These are phyloP conservation scores for Eragrostis tef DNA, from an alignment of 202 grass and related monocot genomes.

Conservation along the genomic window DNA sequence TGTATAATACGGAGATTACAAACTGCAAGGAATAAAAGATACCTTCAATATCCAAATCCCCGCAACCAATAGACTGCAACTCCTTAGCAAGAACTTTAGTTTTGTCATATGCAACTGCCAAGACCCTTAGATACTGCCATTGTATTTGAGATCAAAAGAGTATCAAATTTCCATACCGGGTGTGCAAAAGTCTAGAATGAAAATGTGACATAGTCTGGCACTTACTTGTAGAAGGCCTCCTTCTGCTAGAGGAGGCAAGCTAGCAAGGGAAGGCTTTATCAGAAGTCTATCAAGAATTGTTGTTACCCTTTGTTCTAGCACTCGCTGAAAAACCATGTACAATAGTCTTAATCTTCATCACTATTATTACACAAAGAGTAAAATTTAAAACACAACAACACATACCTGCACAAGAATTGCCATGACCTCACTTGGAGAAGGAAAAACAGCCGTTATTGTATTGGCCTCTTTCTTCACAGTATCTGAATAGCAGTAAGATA, in stretches of 20 bases:
- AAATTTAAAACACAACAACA: constrained; percentile 15
- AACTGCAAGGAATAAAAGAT: constrained; percentile 33
- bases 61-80: constrained; percentile 88
- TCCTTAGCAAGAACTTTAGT: constrained; percentile 95
- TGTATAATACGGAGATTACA: not conserved
- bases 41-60: constrained; percentile 99
- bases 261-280: constrained; percentile 84
- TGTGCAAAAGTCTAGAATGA: constrained; percentile 32
- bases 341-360: constrained; percentile 47
- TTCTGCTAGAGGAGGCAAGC: constrained; percentile 78
- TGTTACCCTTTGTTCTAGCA: constrained; percentile 95
- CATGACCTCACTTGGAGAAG: constrained; percentile 99
- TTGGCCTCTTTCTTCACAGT: constrained; percentile 92
- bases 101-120: constrained; percentile 87
- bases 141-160: constrained; percentile 44
- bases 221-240: constrained; percentile 82
- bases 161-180: constrained; percentile 35
- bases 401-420: constrained; percentile 96
- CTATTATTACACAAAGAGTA: constrained; percentile 29
- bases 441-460: constrained; percentile 93
- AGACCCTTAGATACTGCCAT: constrained; percentile 87
- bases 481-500: constrained; percentile 59
- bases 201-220: constrained; percentile 29
- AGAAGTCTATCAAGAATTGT: constrained; percentile 92
- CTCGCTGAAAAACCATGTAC: constrained; percentile 68